Conservation (phyloP, 805 yeast species). For the Starmerella bacillaris region DNA sequence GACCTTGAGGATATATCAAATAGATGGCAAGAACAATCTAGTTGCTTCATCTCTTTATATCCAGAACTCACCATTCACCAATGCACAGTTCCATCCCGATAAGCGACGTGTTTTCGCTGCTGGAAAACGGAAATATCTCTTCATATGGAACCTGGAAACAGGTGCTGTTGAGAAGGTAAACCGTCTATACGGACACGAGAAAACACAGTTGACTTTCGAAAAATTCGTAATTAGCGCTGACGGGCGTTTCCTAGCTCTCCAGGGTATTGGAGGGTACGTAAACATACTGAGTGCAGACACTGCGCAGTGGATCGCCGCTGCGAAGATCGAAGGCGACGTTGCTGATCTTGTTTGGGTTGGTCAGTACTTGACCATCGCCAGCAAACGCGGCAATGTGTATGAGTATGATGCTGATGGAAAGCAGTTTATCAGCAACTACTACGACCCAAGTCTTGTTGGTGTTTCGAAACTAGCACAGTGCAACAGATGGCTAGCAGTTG, state of each 20-base stretch:
- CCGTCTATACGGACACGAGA: slow-evolving; percentile 80
- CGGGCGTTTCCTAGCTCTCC: slow-evolving; percentile 55
- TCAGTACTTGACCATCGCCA: slow-evolving; percentile 38
- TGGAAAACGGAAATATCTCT: slow-evolving; percentile 84
- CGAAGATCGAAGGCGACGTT: slow-evolving; percentile 73
- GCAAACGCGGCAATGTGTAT: slow-evolving; percentile 74
- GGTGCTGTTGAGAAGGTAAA: slow-evolving; percentile 69
- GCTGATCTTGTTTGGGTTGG: slow-evolving; percentile 59
- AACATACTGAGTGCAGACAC: slow-evolving; percentile 57
- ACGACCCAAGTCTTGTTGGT: slow-evolving; percentile 71
- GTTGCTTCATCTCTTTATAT: slow-evolving; percentile 69
- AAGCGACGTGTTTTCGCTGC: slow-evolving; percentile 51
- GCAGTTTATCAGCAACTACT: slow-evolving; percentile 51
- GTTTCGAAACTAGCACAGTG: slow-evolving; percentile 62
- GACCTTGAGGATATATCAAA: slow-evolving; percentile 68
- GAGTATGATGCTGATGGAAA: slow-evolving; percentile 46
- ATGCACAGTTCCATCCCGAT: slow-evolving; percentile 46
- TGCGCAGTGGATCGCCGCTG: slow-evolving; percentile 76
- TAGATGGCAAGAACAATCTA: slow-evolving; percentile 71
- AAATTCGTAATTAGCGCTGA: slow-evolving; percentile 51
- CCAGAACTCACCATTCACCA: slow-evolving; percentile 60
- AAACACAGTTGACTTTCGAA: slow-evolving; percentile 70
- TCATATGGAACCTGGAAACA: slow-evolving; percentile 68
- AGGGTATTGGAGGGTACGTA: slow-evolving; percentile 83
- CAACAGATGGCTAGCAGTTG: slow-evolving; percentile 75